Percentiles rank a stretch among this genome's conserved stretches.
phyloP scores from a whole-genome alignment of 805 yeast genomes.

The Metschnikowia anglica region DNA sequence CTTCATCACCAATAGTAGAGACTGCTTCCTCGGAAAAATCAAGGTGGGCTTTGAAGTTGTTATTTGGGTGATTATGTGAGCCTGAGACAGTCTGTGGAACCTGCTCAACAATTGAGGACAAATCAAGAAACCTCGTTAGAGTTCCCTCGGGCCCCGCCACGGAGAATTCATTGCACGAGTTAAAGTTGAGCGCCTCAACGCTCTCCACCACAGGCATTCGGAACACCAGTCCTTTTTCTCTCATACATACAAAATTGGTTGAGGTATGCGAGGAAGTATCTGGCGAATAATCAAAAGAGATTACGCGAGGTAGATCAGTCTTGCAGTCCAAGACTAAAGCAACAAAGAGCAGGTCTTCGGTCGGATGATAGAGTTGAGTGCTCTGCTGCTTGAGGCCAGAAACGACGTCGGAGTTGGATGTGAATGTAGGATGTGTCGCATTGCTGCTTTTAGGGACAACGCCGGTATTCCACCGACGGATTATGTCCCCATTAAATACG shows the following conservation, averaged over 20 bases:
- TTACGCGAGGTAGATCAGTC: constrained; percentile 77
- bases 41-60: constrained; percentile 5
- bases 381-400: constrained; percentile 37
- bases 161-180: constrained; percentile 64
- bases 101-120: constrained; percentile 13
- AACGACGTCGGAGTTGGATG: constrained; percentile 10
- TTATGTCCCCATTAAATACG: constrained; percentile 70
- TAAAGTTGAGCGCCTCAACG: constrained; percentile 61
- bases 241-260: constrained; percentile 76
- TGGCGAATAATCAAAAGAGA: constrained; percentile 81
- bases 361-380: constrained; percentile 36
- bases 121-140: constrained; percentile 42
- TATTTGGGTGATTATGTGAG: not conserved
- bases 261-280: constrained; percentile 48
- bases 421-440: constrained; percentile 14
- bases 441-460: constrained; percentile 38
- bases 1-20: constrained; percentile 35
- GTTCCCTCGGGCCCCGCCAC: constrained; percentile 61
- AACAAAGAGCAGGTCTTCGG: constrained; percentile 64
- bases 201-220: constrained; percentile 73
- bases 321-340: constrained; percentile 71
- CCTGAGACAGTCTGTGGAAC: constrained; percentile 4
- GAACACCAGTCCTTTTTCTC: constrained; percentile 87
- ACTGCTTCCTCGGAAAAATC: constrained; percentile 27
- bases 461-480: constrained; percentile 80